These are phyloP conservation scores for Diaporthe citri DNA, from an alignment of 2,329 filamentous ascomycete genomes.

Conservation along the genomic window DNA sequence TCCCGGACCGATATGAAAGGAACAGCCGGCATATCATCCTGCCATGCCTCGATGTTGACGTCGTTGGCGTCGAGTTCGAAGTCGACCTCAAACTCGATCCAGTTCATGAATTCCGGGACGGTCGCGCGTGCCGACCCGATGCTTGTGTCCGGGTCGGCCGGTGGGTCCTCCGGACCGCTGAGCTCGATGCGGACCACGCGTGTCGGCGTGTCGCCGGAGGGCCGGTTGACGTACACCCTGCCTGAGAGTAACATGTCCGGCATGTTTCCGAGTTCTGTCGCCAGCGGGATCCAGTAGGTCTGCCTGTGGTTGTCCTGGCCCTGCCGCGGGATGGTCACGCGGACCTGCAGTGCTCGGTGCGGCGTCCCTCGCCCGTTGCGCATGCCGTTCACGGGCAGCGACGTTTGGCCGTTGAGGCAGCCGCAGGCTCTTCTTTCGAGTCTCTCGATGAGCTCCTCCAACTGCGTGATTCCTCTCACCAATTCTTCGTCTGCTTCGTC, in stretches of 20 bases:
- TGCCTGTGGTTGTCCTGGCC: too few relatives aligned
- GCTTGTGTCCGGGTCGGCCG: neutral
- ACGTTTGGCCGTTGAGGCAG: conserved; percentile 21
- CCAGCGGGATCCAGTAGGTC: neutral
- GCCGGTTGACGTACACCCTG: neutral
- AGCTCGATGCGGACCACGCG: conserved; percentile 5
- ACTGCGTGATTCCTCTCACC: neutral
- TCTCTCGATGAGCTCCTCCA: neutral
- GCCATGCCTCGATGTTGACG: neutral
- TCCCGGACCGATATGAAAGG: neutral
- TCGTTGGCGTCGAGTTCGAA: neutral
- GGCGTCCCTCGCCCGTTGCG: neutral
- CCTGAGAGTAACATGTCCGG: neutral
- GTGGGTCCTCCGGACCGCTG: neutral
- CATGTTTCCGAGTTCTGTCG: neutral
- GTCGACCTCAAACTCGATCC: neutral
- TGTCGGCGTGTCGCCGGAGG: neutral
- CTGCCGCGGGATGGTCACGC: neutral
- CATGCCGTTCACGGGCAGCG: neutral
- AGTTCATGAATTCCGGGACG: conserved; percentile 6
- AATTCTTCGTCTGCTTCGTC: neutral
- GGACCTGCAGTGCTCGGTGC: conserved; percentile 2
- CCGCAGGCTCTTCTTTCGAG: conserved; percentile 6
- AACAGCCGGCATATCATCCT: neutral
- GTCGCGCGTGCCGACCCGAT: neutral